These are phyloP conservation scores for Madurella mycetomatis DNA, from an alignment of 2,329 filamentous ascomycete genomes.

Conservation along the genomic window DNA sequence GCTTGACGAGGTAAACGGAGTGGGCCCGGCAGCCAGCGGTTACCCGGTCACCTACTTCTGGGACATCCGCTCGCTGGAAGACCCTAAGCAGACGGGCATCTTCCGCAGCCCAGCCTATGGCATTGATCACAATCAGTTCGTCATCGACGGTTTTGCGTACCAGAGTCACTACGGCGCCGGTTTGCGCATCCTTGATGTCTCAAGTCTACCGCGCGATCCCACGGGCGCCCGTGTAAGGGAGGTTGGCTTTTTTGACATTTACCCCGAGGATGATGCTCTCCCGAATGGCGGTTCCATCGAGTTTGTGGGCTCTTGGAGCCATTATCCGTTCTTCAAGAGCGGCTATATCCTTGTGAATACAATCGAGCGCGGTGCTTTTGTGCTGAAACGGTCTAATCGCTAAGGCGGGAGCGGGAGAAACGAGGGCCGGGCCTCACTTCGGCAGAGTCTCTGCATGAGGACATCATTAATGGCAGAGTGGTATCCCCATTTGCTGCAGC, in stretches of 20 bases:
- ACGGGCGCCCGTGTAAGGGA: constrained; percentile 40
- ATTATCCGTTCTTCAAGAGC: constrained; percentile 40
- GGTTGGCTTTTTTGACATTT: constrained; percentile 44
- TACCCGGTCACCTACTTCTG: constrained; percentile 47
- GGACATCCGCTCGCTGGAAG: constrained; percentile 40
- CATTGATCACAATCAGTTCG: constrained; percentile 45
- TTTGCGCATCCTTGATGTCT: constrained; percentile 34
- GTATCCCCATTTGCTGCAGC: too few relatives aligned
- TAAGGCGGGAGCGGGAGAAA: not conserved
- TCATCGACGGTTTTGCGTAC: constrained; percentile 38
- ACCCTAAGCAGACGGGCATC: constrained; percentile 40
- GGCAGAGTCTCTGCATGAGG: too few relatives aligned
- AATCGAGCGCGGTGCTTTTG: constrained; percentile 42
- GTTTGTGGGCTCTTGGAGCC: constrained; percentile 41
- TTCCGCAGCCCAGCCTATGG: constrained; percentile 35
- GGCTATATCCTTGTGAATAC: constrained; percentile 42
- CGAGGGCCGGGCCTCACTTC: too few relatives aligned
- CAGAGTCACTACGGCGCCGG: constrained; percentile 45
- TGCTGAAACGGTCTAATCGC: constrained; percentile 29
- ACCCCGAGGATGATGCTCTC: constrained; percentile 43
- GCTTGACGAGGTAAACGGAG: constrained; percentile 45
- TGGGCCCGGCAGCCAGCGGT: constrained; percentile 37
- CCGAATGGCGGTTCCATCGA: constrained; percentile 34
- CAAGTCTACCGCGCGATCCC: constrained; percentile 30
- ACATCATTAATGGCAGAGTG: too few relatives aligned